Evolutionary conservation across 352 stramenopile species (phyloP).

Genomic region (Pythium phragmiticola): DNA sequence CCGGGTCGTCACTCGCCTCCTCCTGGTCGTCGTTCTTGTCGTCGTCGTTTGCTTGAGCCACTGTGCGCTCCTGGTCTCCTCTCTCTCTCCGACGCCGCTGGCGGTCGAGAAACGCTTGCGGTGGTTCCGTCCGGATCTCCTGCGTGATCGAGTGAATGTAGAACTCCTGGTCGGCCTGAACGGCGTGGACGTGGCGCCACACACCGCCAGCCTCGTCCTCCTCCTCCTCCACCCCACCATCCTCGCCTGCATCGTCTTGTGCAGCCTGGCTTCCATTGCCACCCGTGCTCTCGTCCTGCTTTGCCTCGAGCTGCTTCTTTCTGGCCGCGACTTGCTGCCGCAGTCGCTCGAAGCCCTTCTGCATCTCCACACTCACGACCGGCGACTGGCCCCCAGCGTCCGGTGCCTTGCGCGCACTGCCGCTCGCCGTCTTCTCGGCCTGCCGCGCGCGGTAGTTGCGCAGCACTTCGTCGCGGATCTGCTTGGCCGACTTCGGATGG

Average conservation of each 20-base stretch:
- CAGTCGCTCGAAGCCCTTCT: slow-evolving; percentile 74
- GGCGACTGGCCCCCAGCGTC: slow-evolving; percentile 2
- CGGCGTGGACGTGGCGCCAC: slow-evolving; percentile 71
- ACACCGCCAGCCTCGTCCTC: slow-evolving; percentile 27
- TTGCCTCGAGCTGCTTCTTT: slow-evolving; percentile 33
- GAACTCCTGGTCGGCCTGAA: slow-evolving; percentile 64
- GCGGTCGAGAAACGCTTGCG: slow-evolving; percentile 44
- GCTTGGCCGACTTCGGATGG: slow-evolving; percentile 60
- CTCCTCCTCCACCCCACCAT: neutral
- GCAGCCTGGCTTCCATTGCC: neutral
- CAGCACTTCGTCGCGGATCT: slow-evolving; percentile 71
- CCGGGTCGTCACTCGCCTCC: slow-evolving; percentile 13
- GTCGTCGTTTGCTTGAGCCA: neutral
- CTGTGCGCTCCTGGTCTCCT: neutral
- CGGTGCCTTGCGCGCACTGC: slow-evolving; percentile 23
- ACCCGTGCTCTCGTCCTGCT: slow-evolving; percentile 1
- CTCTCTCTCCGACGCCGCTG: slow-evolving; percentile 40
- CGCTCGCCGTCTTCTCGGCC: slow-evolving; percentile 43
- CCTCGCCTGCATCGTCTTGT: neutral
- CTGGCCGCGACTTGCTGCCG: slow-evolving; percentile 64
- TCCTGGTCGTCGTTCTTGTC: slow-evolving; percentile 19
- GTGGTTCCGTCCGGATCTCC: slow-evolving; percentile 68
- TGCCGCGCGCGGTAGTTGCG: slow-evolving; percentile 63
- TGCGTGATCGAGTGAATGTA: slow-evolving; percentile 77
- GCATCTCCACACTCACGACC: slow-evolving; percentile 54